Evolutionary conservation across 2,329 filamentous ascomycete genomes (phyloP).

Genomic region (Ascomycota sp.): DNA sequence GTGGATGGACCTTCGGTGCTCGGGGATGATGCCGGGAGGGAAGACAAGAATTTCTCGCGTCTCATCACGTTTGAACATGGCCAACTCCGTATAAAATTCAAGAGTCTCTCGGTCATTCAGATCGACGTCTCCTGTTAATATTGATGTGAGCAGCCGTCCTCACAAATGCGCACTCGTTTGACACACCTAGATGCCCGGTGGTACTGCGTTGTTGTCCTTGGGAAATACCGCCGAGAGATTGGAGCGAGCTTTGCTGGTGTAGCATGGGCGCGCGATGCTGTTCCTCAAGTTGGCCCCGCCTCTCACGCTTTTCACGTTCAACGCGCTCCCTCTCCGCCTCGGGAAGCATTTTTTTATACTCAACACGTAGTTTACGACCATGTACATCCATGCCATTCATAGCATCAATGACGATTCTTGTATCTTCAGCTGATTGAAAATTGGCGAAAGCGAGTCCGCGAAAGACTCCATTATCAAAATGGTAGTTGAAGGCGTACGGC

Average conservation of each 20-base stretch:
- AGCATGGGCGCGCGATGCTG: conserved; percentile 68
- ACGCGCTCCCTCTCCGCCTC: conserved; percentile 87
- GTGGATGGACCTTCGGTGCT: conserved; percentile 77
- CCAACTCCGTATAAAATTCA: conserved; percentile 74
- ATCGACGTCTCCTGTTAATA: conserved; percentile 44
- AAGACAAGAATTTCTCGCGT: conserved; percentile 68
- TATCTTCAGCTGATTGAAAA: conserved; percentile 90
- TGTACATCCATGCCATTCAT: conserved; percentile 95
- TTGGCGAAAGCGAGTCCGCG: conserved; percentile 92
- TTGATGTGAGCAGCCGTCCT: too few relatives aligned
- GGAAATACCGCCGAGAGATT: conserved; percentile 48
- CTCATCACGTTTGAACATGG: conserved; percentile 69
- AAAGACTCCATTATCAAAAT: conserved; percentile 97
- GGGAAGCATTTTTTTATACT: conserved; percentile 99
- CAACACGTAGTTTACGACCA: conserved; percentile 81
- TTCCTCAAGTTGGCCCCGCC: conserved; percentile 87
- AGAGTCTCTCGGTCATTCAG: conserved; percentile 79
- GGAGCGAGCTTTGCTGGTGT: conserved; percentile 71
- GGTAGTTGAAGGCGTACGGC: conserved; percentile 97
- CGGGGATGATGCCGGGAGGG: conserved; percentile 56
- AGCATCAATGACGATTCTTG: conserved; percentile 72
- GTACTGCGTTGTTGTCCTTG: conserved; percentile 35
- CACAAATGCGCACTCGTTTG: too few relatives aligned
- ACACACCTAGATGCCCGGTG: conserved; percentile 22
- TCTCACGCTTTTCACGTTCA: conserved; percentile 89